phyloP scores from a whole-genome alignment of 805 yeast genomes.

The Teunomyces cretensis region DNA sequence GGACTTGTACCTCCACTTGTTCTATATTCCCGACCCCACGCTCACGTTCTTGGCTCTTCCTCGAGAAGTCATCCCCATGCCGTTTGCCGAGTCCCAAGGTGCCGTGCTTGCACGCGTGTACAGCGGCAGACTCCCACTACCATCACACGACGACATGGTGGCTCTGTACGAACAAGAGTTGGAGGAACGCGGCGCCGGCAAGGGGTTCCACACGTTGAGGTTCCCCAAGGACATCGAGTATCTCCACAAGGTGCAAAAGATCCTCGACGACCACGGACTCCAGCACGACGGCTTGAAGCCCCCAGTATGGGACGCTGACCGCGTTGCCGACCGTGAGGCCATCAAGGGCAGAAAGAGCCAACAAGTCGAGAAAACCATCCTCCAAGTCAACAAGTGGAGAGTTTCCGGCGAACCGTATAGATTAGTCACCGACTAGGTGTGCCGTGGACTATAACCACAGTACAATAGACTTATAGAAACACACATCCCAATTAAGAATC shows the following conservation, averaged over 20 bases:
- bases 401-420: neutral
- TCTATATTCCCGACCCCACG: conserved; percentile 29
- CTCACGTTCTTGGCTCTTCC: conserved; percentile 33
- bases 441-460: neutral
- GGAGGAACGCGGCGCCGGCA: conserved; percentile 20
- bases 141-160: conserved; percentile 23
- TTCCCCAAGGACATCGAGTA: conserved; percentile 20
- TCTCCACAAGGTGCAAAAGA: conserved; percentile 17
- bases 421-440: neutral
- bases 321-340: conserved; percentile 12
- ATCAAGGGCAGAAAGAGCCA: conserved; percentile 14
- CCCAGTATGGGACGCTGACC: conserved; percentile 17
- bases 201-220: conserved; percentile 17
- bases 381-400: conserved; percentile 3
- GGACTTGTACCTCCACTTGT: conserved; percentile 34
- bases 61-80: conserved; percentile 30
- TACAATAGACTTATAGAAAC: neutral
- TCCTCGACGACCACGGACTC: conserved; percentile 12
- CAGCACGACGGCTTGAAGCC: conserved; percentile 20
- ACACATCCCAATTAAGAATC: neutral
- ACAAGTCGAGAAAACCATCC: neutral
- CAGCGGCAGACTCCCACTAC: conserved; percentile 29
- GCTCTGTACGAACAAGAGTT: conserved; percentile 25
- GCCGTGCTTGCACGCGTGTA: conserved; percentile 31
- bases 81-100: conserved; percentile 42